Conservation (phyloP, 306 rosid species). For the Quercus glauca region DNA sequence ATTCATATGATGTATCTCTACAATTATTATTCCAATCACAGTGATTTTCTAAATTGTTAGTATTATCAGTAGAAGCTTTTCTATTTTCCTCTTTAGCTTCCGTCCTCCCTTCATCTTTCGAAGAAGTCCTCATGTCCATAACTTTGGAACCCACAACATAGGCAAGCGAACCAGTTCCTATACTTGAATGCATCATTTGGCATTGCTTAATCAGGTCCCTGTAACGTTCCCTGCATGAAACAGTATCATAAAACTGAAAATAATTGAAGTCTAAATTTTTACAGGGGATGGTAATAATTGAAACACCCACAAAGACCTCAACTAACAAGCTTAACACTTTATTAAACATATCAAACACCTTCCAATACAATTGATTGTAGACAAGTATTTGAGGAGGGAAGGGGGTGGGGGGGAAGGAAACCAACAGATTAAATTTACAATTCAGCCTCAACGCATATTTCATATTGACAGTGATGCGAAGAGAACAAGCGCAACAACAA, state of each 20-base stretch:
- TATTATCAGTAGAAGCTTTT: conserved; percentile 43
- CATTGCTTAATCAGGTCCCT: conserved; percentile 74
- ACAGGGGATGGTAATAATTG: conserved; percentile 7
- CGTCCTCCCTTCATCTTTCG: conserved; percentile 46
- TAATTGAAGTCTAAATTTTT: conserved; percentile 7
- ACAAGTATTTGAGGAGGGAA: no score
- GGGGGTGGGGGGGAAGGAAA: background rate
- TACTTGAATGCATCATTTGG: conserved; percentile 81
- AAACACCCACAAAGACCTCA: conserved; percentile 13
- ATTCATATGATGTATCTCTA: conserved; percentile 44
- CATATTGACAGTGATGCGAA: background rate
- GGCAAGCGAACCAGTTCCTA: conserved; percentile 95
- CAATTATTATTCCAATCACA: conserved; percentile 40
- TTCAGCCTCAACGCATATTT: background rate
- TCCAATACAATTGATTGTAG: background rate
- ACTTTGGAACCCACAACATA: conserved; percentile 89
- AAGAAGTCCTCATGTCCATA: conserved; percentile 84
- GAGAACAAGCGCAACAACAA: background rate
- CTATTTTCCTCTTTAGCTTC: conserved; percentile 46
- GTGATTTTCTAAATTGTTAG: conserved; percentile 41
- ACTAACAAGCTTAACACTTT: background rate
- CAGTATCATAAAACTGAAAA: conserved; percentile 20
- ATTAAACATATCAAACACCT: background rate
- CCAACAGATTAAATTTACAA: background rate
- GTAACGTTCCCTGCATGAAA: conserved; percentile 72